Base-by-base conservation (phyloP, 495 filamentous ascomycete genomes). In the Penicillium coffeae region DNA sequence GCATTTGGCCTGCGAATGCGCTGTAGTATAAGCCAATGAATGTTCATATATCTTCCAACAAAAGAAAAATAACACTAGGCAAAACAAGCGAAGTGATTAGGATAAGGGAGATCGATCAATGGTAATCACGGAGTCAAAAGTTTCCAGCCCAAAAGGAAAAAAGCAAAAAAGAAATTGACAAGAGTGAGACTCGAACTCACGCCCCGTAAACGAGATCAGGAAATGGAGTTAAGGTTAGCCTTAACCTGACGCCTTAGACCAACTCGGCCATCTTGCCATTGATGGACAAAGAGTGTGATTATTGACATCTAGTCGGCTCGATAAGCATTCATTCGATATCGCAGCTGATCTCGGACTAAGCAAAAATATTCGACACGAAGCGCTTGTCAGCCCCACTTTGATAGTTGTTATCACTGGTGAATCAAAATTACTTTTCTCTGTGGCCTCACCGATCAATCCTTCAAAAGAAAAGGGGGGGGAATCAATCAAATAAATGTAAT, bases 191-290 rank as follows among this genome's bases (percentile, higher is more conserved):
- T 47, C 36, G 44, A 47, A 47, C 44, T 34, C 44, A 47, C 44
- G 44, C 44, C 44, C 36, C 35, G 32, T 37, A 45, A 47, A 21
- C 32, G 35, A 47, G 44, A 47, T 30, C 44, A 47, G 44, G 44
- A 45, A 45, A 36, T 35, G 27, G 27, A 34, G 59, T 55, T 51
- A 64, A 64, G 60, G 60, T 64, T 35, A 35, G 58, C 62, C 62
- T 65, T 65, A 65, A 65, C 62, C 62, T 65, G 59, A 58, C 62
- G 62, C 62, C 62, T 65, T 65, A 47, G 62, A 65, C 62, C 62
- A 65, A 65, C 62, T 65, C 62, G 62, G 62, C 62, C 62, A 65
- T 65, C 62, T 65, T 65, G 53, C 62, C 62, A 30, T 30, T 5
- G 25, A 30, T 30, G 25, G 38, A 19, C 22, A 22, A 42, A 42